Evolutionary conservation across 2,329 filamentous ascomycete genomes (phyloP), one percentile per base, ranked within the genome.

Genomic region (Pseudogymnoascus sp.): DNA sequence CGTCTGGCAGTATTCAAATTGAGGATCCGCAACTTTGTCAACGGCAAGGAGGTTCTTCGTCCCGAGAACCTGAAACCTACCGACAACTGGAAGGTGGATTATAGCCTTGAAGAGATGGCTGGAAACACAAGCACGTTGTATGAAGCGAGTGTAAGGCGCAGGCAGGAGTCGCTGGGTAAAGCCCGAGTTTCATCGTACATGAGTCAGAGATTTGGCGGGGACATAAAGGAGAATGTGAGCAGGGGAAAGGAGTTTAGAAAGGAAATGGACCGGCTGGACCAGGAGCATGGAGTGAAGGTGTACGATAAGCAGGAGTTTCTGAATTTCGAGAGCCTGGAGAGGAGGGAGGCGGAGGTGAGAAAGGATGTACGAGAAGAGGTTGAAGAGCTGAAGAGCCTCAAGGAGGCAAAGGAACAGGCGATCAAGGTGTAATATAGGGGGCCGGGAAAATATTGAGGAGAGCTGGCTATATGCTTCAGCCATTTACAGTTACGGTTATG

Each of bases 31-130:
- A 95, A 90, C 78, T 84, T 83, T 67, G 82, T 96, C 62, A 88
- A 95, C 70, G 87, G 83, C 17, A 62, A 77, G 11, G 82, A 83
- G 62, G 83, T 91, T 1, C 71, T 77, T 0, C 86, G 91, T 2
- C 89, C 91, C 0, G 67, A 75, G 1, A 68, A 79, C 0, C 72
- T 87, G 53, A 74, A 61, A 0, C 33, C 69, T 13, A 19, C 69
- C 0, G 81, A 85, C 67, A 71, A 77, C 7, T 97, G 93, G 93
- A 74, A 77, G 0, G 78, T 97, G n/a, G 85, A 95, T 69, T 97
- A 96, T 75, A 81, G 86, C 36, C 76, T 97, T 59, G 81, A 82
- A 53, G 88, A 93, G 67, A 78, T 92, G 1, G 62, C 75, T 0
- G 67, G 74, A 2, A 66, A 73, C 0, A 76, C 64, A 21, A 62